phyloP scores from a whole-genome alignment of 139 green algal genomes.

The Zygnema circumcarinatum region DNA sequence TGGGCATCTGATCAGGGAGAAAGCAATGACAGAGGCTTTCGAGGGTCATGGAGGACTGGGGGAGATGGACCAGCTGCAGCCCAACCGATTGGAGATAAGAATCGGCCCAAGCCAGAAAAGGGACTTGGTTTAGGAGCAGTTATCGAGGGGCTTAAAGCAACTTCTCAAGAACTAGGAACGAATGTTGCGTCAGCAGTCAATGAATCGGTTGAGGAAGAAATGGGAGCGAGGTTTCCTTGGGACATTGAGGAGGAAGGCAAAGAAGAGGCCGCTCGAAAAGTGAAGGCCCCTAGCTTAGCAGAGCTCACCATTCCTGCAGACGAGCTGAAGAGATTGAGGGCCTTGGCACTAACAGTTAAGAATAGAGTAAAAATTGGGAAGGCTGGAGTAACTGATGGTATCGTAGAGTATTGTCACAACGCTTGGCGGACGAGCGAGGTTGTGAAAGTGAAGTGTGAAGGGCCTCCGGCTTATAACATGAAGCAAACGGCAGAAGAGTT shows the following conservation, averaged over 20 bases:
- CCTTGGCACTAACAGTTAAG: neutral
- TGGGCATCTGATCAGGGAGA: neutral
- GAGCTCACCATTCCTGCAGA: constrained; percentile 30
- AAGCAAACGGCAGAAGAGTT: constrained; percentile 28
- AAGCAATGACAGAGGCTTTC: neutral
- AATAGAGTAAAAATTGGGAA: constrained; percentile 31
- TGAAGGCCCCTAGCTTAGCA: constrained; percentile 16
- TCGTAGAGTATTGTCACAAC: constrained; percentile 28
- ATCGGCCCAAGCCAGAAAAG: neutral
- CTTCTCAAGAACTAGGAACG: no score
- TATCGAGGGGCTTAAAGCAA: neutral
- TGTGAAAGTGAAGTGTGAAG: constrained; percentile 42
- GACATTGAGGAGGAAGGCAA: constrained; percentile 6
- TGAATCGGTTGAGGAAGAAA: no score
- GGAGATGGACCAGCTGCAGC: neutral
- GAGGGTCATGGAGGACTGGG: neutral
- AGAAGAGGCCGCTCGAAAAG: neutral
- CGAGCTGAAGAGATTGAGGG: constrained; percentile 41
- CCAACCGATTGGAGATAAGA: neutral
- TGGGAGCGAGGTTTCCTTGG: constrained; percentile 14
- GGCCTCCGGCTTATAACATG: constrained; percentile 41
- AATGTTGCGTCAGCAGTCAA: no score
- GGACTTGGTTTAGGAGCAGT: neutral
- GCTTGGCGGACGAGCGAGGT: constrained; percentile 33
- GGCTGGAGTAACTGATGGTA: constrained; percentile 30